Evolutionary conservation across 768 basidiomycete genomes (phyloP).

Genomic region (Rhodotorula toruloides): DNA sequence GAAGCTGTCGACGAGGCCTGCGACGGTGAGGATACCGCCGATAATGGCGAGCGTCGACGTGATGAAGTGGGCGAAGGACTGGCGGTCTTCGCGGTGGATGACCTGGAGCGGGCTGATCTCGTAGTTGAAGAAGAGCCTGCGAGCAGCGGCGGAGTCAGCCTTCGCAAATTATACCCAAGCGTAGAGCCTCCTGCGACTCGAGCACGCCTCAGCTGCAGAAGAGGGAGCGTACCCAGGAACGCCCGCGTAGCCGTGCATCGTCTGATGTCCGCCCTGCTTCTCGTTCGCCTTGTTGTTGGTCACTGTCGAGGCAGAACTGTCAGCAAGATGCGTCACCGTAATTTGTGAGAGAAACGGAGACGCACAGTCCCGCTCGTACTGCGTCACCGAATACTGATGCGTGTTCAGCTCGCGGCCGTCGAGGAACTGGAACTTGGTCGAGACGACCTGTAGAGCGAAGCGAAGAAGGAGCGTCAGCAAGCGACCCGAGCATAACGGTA

Average conservation of each 20-base stretch:
- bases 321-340: neutral
- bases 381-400: constrained; percentile 92
- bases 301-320: constrained; percentile 46
- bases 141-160: neutral
- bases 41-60: constrained; percentile 99
- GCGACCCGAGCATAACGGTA: too few species aligned
- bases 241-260: constrained; percentile 69
- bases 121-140: constrained; percentile 82
- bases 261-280: constrained; percentile 48
- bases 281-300: constrained; percentile 45
- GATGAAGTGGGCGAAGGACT: constrained; percentile 95
- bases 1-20: constrained; percentile 66
- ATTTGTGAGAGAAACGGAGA: constrained; percentile 45
- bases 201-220: too few species aligned
- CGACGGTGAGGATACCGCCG: constrained; percentile 92
- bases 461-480: neutral
- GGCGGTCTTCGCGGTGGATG: constrained; percentile 80
- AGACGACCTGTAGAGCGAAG: constrained; percentile 59
- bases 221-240: constrained; percentile 55
- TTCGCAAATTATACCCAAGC: too few species aligned
- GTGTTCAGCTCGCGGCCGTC: constrained; percentile 74
- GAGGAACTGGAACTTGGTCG: constrained; percentile 84
- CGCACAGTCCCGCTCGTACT: constrained; percentile 84
- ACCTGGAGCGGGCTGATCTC: constrained; percentile 93
- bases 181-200: too few species aligned